phyloP scores from a whole-genome alignment of 1,284 basidiomycete genomes.

The Ustilago shanxiensis region DNA sequence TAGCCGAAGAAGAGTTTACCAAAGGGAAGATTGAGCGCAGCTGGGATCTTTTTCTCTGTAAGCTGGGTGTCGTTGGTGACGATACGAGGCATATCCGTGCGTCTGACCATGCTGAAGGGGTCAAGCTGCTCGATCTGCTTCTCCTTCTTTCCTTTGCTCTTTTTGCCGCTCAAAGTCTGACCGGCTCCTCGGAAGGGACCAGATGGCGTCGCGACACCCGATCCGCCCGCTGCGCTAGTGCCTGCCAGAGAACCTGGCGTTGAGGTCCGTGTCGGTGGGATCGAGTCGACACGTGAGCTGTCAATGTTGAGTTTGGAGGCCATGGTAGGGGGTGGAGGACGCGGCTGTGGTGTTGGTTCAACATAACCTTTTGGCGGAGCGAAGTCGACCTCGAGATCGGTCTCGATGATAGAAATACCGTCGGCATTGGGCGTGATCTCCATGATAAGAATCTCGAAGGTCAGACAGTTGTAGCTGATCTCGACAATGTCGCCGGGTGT shows the following conservation, averaged over 20 bases:
- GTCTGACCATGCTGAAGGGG: slow-evolving; percentile 60
- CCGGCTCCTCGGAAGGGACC: slow-evolving; percentile 64
- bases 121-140: slow-evolving; percentile 66
- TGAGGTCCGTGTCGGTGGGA: slow-evolving; percentile 68
- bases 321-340: slow-evolving; percentile 89
- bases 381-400: slow-evolving; percentile 87
- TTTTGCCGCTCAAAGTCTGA: slow-evolving; percentile 67
- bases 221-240: slow-evolving; percentile 35
- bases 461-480: slow-evolving; percentile 77
- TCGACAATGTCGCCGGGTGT: slow-evolving; percentile 72
- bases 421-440: slow-evolving; percentile 82
- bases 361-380: slow-evolving; percentile 78
- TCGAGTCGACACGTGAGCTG: slow-evolving; percentile 56
- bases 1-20: slow-evolving; percentile 74
- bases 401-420: slow-evolving; percentile 91
- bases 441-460: slow-evolving; percentile 96
- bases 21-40: slow-evolving; percentile 87
- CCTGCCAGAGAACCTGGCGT: slow-evolving; percentile 62
- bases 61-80: slow-evolving; percentile 84
- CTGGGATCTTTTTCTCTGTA: slow-evolving; percentile 83
- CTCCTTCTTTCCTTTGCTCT: slow-evolving; percentile 67
- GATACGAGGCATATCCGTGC: slow-evolving; percentile 77
- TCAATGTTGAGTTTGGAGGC: slow-evolving; percentile 97
- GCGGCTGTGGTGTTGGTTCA: slow-evolving; percentile 85
- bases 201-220: slow-evolving; percentile 27